Percentiles rank a stretch among this genome's conserved stretches.
phyloP scores from a whole-genome alignment of 441 rosid species.

The Euphorbia celastroides region DNA sequence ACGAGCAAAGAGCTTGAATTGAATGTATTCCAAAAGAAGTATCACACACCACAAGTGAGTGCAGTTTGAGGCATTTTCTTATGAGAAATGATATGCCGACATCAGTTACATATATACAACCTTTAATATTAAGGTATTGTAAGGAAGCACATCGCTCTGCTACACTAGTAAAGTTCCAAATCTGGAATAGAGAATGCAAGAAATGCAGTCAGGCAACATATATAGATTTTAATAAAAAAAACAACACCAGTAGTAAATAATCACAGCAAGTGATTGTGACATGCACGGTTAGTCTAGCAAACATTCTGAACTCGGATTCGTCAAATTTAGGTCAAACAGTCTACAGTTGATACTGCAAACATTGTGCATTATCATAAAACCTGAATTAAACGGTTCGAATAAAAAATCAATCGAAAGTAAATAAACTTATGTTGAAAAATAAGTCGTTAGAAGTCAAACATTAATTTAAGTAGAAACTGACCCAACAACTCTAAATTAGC shows the following conservation, averaged over 20 bases:
- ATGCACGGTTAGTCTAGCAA: neutral
- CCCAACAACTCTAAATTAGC: neutral
- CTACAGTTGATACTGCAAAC: neutral
- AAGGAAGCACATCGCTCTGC: constrained; percentile 42
- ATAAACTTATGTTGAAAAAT: neutral
- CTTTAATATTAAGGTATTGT: constrained; percentile 61
- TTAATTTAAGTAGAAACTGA: neutral
- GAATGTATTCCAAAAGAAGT: constrained; percentile 67
- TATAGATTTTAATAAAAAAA: neutral
- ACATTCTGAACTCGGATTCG: neutral
- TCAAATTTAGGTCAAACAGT: neutral
- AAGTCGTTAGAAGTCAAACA: neutral
- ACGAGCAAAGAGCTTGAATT: constrained; percentile 48
- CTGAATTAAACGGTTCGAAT: neutral
- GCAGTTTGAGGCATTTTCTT: constrained; percentile 37
- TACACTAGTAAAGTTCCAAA: constrained; percentile 43
- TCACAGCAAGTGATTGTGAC: neutral
- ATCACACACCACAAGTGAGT: constrained; percentile 60
- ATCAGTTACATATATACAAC: constrained; percentile 65
- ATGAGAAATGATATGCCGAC: constrained; percentile 52
- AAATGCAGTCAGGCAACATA: constrained; percentile 13
- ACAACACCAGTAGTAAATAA: neutral
- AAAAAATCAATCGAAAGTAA: neutral
- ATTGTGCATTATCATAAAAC: neutral
- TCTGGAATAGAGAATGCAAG: constrained; percentile 40